Conservation (phyloP, 2,329 filamentous ascomycete genomes). For the Aspergillus sojae region DNA sequence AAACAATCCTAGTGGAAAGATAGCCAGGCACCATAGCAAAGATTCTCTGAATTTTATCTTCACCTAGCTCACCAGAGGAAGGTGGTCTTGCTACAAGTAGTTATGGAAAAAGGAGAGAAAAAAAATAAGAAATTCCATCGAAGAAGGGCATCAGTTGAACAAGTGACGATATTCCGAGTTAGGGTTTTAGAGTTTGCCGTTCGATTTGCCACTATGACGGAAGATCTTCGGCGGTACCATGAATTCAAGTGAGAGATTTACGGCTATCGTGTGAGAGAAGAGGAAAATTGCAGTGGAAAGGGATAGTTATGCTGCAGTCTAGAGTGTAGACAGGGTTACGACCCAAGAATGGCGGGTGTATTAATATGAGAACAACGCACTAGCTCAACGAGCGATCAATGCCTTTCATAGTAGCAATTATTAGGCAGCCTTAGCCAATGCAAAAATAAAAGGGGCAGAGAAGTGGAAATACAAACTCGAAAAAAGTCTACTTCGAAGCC, state of each 20-base stretch:
- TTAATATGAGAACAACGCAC: background rate
- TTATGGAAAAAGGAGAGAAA: background rate
- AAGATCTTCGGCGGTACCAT: background rate
- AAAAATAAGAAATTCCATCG: background rate
- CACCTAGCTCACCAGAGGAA: background rate
- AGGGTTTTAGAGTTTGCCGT: background rate
- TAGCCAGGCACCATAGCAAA: background rate
- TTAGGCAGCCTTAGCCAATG: too few species aligned
- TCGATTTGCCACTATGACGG: background rate
- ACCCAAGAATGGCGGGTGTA: background rate
- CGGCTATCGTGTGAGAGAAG: background rate
- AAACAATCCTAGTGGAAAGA: background rate
- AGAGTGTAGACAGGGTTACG: background rate
- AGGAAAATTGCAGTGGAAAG: background rate
- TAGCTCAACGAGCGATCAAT: background rate
- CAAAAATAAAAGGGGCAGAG: background rate
- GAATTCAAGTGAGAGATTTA: background rate
- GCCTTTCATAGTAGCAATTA: background rate
- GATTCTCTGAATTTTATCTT: too few species aligned
- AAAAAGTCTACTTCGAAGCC: background rate
- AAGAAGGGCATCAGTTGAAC: background rate
- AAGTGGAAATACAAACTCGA: background rate
- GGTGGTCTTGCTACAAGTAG: background rate
- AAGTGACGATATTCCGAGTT: background rate
- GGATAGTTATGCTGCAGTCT: background rate